These are phyloP conservation scores for Saccharomycopsis sp. DNA, from an alignment of 805 yeast genomes.

Conservation along the genomic window DNA sequence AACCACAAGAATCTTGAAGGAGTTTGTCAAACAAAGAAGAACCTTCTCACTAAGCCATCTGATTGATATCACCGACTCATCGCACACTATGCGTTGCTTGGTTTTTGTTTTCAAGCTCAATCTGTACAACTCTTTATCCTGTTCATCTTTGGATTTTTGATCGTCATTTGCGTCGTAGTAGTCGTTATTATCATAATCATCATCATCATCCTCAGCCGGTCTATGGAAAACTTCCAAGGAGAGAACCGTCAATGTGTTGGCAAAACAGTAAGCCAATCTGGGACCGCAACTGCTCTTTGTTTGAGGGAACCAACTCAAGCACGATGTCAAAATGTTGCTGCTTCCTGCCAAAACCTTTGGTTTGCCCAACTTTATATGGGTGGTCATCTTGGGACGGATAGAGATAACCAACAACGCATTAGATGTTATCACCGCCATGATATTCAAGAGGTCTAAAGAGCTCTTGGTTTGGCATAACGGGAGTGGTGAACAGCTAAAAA, in stretches of 20 bases:
- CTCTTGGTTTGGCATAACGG: conserved; percentile 53
- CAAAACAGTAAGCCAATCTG: conserved; percentile 59
- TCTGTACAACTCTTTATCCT: not conserved
- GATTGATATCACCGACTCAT: conserved; percentile 43
- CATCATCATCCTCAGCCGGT: conserved; percentile 22
- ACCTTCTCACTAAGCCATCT: conserved; percentile 47
- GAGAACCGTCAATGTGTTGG: conserved; percentile 47
- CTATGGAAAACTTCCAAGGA: conserved; percentile 34
- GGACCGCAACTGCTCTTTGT: conserved; percentile 27
- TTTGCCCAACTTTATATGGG: conserved; percentile 45
- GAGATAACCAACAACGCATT: conserved; percentile 44
- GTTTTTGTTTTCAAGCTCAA: conserved; percentile 28
- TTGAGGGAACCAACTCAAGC: conserved; percentile 59
- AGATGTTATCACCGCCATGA: conserved; percentile 52
- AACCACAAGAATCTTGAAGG: conserved; percentile 38
- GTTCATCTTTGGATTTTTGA: conserved; percentile 2
- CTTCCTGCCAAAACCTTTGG: conserved; percentile 30
- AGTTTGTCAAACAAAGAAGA: conserved; percentile 34
- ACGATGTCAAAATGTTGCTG: conserved; percentile 31
- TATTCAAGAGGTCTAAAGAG: conserved; percentile 47
- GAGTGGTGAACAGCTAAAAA: conserved; percentile 37
- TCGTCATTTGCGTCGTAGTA: conserved; percentile 17
- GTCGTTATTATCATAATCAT: conserved; percentile 5
- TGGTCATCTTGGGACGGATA: conserved; percentile 39
- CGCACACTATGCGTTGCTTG: conserved; percentile 35